Evolutionary conservation across 2,329 filamentous ascomycete genomes (phyloP).

Genomic region (Aureobasidium sp.): DNA sequence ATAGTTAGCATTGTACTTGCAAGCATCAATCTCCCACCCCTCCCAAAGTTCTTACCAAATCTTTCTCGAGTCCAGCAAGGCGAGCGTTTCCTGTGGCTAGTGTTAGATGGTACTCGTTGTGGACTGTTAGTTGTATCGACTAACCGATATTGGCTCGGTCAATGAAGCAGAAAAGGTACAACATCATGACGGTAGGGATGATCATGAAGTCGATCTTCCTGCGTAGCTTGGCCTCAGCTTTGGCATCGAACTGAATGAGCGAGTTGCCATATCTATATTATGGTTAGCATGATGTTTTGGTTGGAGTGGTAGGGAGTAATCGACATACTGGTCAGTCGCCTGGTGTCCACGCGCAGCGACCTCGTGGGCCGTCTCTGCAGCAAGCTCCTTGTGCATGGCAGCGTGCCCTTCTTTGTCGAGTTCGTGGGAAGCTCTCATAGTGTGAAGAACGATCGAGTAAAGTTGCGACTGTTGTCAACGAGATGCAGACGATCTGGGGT

Average conservation of each 20-base stretch:
- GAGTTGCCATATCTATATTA: slow-evolving; percentile 40
- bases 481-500: not conserved
- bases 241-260: slow-evolving; percentile 46
- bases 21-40: too few relatives aligned
- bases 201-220: slow-evolving; percentile 58
- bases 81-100: slow-evolving; percentile 52
- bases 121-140: not conserved
- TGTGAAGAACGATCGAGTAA: not conserved
- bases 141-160: slow-evolving; percentile 64
- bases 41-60: slow-evolving; percentile 33
- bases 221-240: slow-evolving; percentile 49
- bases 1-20: not conserved
- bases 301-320: not conserved
- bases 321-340: slow-evolving; percentile 39
- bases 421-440: not conserved
- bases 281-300: slow-evolving; percentile 6
- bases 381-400: slow-evolving; percentile 7
- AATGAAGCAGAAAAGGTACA: slow-evolving; percentile 68
- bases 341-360: slow-evolving; percentile 37
- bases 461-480: not conserved
- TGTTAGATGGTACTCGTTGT: not conserved
- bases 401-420: not conserved
- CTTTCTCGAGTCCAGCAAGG: slow-evolving; percentile 55
- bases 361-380: slow-evolving; percentile 23
- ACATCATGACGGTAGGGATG: slow-evolving; percentile 54